Evolutionary conservation across 2,329 filamentous ascomycete species (phyloP).

Genomic region (Fonsecaea nubica): DNA sequence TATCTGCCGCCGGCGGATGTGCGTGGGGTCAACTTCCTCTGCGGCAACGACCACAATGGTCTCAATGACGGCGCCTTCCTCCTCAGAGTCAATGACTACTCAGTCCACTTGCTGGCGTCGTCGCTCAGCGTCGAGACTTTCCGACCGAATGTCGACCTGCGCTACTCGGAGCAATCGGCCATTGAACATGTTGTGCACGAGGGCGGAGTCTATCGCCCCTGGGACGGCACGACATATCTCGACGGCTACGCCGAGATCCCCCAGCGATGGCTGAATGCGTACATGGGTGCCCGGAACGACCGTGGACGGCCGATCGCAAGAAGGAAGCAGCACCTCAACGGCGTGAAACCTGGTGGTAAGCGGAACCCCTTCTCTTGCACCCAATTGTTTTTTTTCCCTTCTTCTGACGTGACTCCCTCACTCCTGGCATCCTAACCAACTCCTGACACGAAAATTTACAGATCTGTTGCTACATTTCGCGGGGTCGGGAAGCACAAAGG

Average conservation of each 20-base stretch:
- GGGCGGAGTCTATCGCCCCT: not conserved
- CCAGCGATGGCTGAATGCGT: constrained; percentile 34
- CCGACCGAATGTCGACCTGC: constrained; percentile 39
- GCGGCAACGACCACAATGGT: constrained; percentile 45
- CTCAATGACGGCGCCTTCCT: constrained; percentile 47
- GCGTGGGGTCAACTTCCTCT: constrained; percentile 43
- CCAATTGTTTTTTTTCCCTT: too few species aligned
- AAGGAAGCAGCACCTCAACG: constrained; percentile 3
- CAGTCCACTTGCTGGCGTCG: constrained; percentile 43
- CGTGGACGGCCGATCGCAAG: not conserved
- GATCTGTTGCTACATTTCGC: constrained; percentile 8
- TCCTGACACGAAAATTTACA: not conserved
- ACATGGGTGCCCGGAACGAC: constrained; percentile 7
- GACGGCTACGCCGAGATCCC: constrained; percentile 24
- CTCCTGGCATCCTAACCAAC: too few species aligned
- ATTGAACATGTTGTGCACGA: constrained; percentile 8
- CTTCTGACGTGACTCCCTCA: too few species aligned
- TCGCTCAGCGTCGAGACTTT: constrained; percentile 41
- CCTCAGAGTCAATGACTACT: constrained; percentile 46
- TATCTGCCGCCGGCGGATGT: constrained; percentile 45
- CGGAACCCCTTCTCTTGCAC: not conserved
- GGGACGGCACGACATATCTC: constrained; percentile 16
- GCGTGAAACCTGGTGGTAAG: not conserved
- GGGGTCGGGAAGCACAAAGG: constrained; percentile 1
- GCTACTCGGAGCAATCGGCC: constrained; percentile 36